Evolutionary conservation across 495 filamentous ascomycete genomes (phyloP).

Genomic region (Podospora bellae-mahoneyi): DNA sequence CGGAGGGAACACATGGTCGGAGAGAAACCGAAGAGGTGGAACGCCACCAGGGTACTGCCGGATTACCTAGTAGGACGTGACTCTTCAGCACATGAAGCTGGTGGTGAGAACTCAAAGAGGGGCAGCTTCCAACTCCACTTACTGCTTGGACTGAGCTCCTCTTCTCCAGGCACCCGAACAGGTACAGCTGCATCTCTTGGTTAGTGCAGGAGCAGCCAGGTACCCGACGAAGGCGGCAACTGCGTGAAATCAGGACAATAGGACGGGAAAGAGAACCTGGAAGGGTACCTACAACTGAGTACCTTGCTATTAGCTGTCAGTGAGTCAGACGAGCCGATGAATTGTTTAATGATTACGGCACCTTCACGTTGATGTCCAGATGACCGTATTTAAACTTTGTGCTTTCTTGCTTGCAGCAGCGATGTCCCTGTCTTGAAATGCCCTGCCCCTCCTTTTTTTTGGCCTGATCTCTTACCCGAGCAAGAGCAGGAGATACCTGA

Average conservation of each 20-base stretch:
- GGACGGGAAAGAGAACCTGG: neutral
- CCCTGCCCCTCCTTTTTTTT: conserved; percentile 15
- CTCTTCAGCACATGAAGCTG: neutral
- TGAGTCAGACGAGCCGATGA: conserved; percentile 23
- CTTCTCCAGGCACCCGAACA: conserved; percentile 19
- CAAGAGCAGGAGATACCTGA: too few species aligned
- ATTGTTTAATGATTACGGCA: conserved; percentile 28
- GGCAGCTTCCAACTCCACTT: neutral
- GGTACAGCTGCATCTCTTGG: conserved; percentile 17
- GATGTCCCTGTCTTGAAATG: neutral
- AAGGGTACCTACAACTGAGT: too few species aligned
- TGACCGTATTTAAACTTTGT: conserved; percentile 22
- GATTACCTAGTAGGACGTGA: neutral
- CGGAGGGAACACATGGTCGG: neutral
- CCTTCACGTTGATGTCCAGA: conserved; percentile 14
- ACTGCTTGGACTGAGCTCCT: neutral
- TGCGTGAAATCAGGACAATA: conserved; percentile 1
- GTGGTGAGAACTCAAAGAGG: neutral
- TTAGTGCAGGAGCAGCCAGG: conserved; percentile 16
- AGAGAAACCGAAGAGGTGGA: neutral
- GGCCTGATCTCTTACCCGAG: neutral
- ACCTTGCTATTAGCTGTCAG: neutral
- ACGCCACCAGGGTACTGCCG: neutral
- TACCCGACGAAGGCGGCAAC: conserved; percentile 17
- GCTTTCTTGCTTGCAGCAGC: conserved; percentile 15